Evolutionary conservation across 306 rosid species (phyloP).

Genomic region (Ochetophila trinervis): DNA sequence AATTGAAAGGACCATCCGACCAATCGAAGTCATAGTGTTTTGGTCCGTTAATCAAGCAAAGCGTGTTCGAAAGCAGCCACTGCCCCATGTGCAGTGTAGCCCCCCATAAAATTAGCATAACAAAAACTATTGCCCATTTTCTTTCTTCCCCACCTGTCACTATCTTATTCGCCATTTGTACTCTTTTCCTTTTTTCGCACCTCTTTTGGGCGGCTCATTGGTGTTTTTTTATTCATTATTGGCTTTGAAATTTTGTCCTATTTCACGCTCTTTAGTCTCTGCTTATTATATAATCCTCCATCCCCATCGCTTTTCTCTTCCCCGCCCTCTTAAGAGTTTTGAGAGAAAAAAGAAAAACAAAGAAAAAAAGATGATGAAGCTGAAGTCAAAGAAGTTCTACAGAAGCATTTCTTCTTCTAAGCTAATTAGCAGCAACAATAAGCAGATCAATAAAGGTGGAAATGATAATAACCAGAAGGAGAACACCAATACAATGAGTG

Average conservation of each 20-base stretch:
- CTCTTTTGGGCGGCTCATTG: slow-evolving; percentile 34
- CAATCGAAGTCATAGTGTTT: slow-evolving; percentile 21
- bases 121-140: slow-evolving; percentile 30
- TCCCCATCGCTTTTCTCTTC: slow-evolving; percentile 18
- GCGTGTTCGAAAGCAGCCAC: slow-evolving; percentile 48
- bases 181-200: slow-evolving; percentile 24
- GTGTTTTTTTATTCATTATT: slow-evolving; percentile 23
- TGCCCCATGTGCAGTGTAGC: slow-evolving; percentile 66
- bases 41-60: slow-evolving; percentile 69
- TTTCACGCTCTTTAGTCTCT: slow-evolving; percentile 1
- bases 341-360: neutral
- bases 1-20: slow-evolving; percentile 30
- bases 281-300: slow-evolving; percentile 40
- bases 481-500: slow-evolving; percentile 13
- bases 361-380: slow-evolving; percentile 57
- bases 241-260: slow-evolving; percentile 16
- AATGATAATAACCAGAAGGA: slow-evolving; percentile 12
- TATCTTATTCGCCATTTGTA: slow-evolving; percentile 23
- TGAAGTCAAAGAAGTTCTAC: slow-evolving; percentile 70
- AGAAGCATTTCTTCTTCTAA: slow-evolving; percentile 63
- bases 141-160: slow-evolving; percentile 29
- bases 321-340: neutral
- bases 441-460: slow-evolving; percentile 26
- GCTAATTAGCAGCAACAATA: slow-evolving; percentile 37
- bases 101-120: slow-evolving; percentile 39